Evolutionary conservation across 192 early-diverging fungal species (phyloP), one percentile per base, ranked within the genome.

Genomic region (Entomortierella lignicola): DNA sequence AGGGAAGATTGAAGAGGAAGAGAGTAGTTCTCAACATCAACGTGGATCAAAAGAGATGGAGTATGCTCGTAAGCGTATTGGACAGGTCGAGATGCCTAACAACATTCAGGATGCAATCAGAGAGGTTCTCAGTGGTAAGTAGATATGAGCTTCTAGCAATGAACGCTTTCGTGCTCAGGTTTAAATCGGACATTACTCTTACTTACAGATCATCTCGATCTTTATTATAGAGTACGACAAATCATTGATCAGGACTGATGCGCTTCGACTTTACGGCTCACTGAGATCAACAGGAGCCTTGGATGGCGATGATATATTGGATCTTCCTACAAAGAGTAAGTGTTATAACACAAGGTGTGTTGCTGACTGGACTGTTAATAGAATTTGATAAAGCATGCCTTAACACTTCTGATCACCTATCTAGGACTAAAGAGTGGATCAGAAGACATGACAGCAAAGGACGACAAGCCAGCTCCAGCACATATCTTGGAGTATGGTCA

Each of bases 401-500:
- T n/a, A n/a, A n/a, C n/a, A n/a, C n/a, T 4, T 20, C 23, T n/a
- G 13, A 1, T 20, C 23, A 27, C 12, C 4, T 29, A 15, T 25
- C 34, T 50, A 70, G 60, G 67, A 57, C 67, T 77, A 23, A 66
- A 72, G 48, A 80, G 60, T 39, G 79, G 70, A 37, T 55, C 60
- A 5, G 55, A 32, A 31, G 52, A 62, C 30, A 42, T 63, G n/a
- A 25, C n/a, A 27, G 17, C 42, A 5, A 68, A 77, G 23, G 60
- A 17, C 1, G 70, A 81, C 21, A 55, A 54, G 25, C 58, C 54
- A 21, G 25, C 66, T 4, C 65, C 85, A 37, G 90, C 89, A 8
- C 92, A 96, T 58, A 87, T 84, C 17, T 25, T 96, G 8, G 83
- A 88, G 29, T 95, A 94, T 44, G 94, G 94, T 8, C 73, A 69